Evolutionary conservation across 1,284 basidiomycete genomes (phyloP).

Genomic region (Puccinia novopanici): DNA sequence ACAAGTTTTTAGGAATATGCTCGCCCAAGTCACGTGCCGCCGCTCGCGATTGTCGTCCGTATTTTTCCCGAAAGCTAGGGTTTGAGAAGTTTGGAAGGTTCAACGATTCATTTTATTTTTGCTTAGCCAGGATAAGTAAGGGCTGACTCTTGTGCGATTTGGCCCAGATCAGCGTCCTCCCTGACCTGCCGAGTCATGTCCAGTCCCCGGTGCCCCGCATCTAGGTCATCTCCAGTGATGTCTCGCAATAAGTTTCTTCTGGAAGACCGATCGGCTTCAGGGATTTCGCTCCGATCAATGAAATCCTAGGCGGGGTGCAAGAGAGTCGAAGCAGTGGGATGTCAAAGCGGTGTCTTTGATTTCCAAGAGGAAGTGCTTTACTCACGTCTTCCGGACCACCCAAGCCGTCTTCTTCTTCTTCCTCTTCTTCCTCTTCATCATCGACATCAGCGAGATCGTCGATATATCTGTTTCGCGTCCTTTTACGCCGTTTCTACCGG

Average conservation of each 20-base stretch:
- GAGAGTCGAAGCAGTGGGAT: neutral
- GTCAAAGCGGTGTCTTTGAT: neutral
- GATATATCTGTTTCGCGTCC: constrained; percentile 52
- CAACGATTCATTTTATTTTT: constrained; percentile 2
- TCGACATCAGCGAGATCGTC: constrained; percentile 53
- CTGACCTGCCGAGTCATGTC: constrained; percentile 50
- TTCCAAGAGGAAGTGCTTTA: neutral
- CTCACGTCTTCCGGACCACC: constrained; percentile 50
- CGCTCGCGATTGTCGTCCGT: constrained; percentile 62
- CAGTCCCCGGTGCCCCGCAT: constrained; percentile 49
- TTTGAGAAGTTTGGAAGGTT: constrained; percentile 68
- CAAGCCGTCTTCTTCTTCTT: constrained; percentile 51
- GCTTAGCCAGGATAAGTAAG: neutral
- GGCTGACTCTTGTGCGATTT: constrained; percentile 51
- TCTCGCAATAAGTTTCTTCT: constrained; percentile 44
- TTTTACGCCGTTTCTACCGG: constrained; percentile 53
- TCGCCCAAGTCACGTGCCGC: constrained; percentile 63
- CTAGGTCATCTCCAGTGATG: constrained; percentile 34
- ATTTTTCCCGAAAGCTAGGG: constrained; percentile 80
- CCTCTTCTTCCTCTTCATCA: constrained; percentile 54
- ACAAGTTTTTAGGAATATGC: constrained; percentile 86
- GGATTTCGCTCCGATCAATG: constrained; percentile 45
- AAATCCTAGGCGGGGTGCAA: constrained; percentile 31
- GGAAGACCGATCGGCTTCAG: constrained; percentile 36
- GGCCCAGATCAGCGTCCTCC: constrained; percentile 48